phyloP scores from a whole-genome alignment of 768 basidiomycete genomes.

The Tylopilus cervinicoccineus region DNA sequence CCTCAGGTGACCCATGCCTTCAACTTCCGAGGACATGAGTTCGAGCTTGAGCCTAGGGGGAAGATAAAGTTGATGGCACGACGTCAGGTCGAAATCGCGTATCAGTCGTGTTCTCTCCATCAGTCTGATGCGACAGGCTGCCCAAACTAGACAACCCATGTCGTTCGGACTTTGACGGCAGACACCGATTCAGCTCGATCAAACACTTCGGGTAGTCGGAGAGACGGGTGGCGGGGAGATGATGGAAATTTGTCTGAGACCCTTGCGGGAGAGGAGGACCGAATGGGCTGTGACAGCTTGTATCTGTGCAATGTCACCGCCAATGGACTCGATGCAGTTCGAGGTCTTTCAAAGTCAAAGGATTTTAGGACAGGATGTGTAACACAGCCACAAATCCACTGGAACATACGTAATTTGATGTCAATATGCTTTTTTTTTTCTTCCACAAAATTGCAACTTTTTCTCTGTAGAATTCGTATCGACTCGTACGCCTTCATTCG shows the following conservation, averaged over 20 bases:
- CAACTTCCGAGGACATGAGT: constrained; percentile 21
- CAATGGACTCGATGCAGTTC: not conserved
- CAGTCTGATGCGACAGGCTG: constrained; percentile 9
- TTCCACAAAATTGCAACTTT: not conserved
- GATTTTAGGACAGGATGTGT: too few species aligned
- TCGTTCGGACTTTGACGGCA: constrained; percentile 2
- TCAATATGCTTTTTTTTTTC: too few species aligned
- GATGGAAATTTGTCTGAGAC: not conserved
- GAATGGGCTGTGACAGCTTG: not conserved
- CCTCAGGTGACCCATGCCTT: not conserved
- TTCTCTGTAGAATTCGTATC: too few species aligned
- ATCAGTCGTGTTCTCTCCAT: constrained; percentile 8
- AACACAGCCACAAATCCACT: not conserved
- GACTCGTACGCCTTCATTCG: not conserved
- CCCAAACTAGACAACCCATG: not conserved
- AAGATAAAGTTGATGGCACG: constrained; percentile 19
- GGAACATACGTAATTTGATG: not conserved
- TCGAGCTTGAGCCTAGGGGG: constrained; percentile 2
- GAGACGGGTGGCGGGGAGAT: not conserved
- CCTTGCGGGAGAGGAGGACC: not conserved
- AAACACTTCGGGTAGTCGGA: constrained; percentile 18
- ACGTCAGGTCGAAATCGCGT: constrained; percentile 13
- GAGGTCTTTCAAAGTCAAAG: too few species aligned
- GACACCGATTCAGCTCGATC: constrained; percentile 11
- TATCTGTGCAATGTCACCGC: not conserved